Evolutionary conservation across 352 stramenopile genomes (phyloP).

Genomic region (Phytopythium ostracodes): DNA sequence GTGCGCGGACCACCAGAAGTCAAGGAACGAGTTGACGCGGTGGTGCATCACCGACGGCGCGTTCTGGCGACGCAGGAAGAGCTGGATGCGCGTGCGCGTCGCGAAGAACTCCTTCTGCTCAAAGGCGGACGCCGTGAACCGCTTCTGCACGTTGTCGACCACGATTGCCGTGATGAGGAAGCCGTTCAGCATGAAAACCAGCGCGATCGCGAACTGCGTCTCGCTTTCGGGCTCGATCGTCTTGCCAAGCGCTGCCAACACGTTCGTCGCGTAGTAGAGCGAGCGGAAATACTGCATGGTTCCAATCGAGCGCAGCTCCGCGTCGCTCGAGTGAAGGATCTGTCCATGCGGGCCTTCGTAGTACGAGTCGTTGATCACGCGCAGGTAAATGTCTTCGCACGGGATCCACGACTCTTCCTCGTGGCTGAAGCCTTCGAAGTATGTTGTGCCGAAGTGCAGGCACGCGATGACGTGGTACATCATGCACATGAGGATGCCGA

Average conservation of each 20-base stretch:
- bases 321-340: slow-evolving; percentile 7
- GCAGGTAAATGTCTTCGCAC: slow-evolving; percentile 16
- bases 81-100: slow-evolving; percentile 43
- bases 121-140: slow-evolving; percentile 44
- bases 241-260: slow-evolving; percentile 35
- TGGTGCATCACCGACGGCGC: slow-evolving; percentile 39
- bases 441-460: slow-evolving; percentile 32
- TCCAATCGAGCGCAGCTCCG: slow-evolving; percentile 11
- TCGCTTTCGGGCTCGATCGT: slow-evolving; percentile 38
- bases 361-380: slow-evolving; percentile 15
- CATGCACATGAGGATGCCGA: slow-evolving; percentile 39
- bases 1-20: slow-evolving; percentile 69
- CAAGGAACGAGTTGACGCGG: slow-evolving; percentile 54
- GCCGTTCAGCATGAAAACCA: slow-evolving; percentile 44
- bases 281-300: slow-evolving; percentile 32
- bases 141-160: slow-evolving; percentile 50
- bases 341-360: slow-evolving; percentile 12
- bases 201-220: slow-evolving; percentile 26
- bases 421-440: slow-evolving; percentile 30
- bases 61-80: slow-evolving; percentile 48
- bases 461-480: slow-evolving; percentile 53
- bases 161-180: slow-evolving; percentile 40
- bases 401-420: slow-evolving; percentile 30
- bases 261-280: slow-evolving; percentile 36
- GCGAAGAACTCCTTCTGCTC: slow-evolving; percentile 62